Base-by-base conservation (phyloP, 1,139 yeast genomes). In the Candida smagusa region DNA sequence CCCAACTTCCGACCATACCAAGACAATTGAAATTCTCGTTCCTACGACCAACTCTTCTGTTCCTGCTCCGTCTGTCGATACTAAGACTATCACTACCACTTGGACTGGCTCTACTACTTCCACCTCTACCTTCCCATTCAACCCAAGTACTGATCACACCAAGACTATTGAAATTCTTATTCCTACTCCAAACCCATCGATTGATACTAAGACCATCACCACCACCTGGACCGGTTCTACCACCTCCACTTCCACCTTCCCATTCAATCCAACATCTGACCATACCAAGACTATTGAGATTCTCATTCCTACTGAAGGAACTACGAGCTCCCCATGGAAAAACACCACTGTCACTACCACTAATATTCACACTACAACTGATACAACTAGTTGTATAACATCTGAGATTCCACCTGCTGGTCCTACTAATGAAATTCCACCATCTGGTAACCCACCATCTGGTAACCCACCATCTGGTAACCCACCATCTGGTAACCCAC, bases 31-130 rank as follows among this genome's bases (percentile, higher is more conserved):
- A 6, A 44, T 44, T 6, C 57, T 58, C 7, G 34, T 33, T 1
- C 38, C 45, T 11, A 47, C 34, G 6, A 47, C 55, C 7, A 46
- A 46, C 6, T 44, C 43, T 6, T 56, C 59, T 9, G 35, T 33
- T 1, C 38, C 44, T n/a, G 44, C 48, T 0, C 6, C 22, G 8
- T 33, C 40, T 2, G 40, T 39, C 1, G 38, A 37, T 7, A 48
- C 51, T 1, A 30, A 37, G 40, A 35, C 44, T n/a, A 41, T 52
- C 6, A 61, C 66, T 1, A 30, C 28, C 6, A 59, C 64, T 12
- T 56, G 52, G 46, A 47, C 56, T 7, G 60, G 55, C 2, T 22
- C 52, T 3, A 44, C 49, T 2, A 55, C 63, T 4, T 11, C 26
- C 7, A 42, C 48, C 2, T 49, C 55, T 3, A 58, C 62, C 11